Percentiles rank a stretch among this genome's conserved stretches.
These are phyloP conservation scores for Suillus brevipes DNA, from an alignment of 768 basidiomycete species.

Conservation along the genomic window DNA sequence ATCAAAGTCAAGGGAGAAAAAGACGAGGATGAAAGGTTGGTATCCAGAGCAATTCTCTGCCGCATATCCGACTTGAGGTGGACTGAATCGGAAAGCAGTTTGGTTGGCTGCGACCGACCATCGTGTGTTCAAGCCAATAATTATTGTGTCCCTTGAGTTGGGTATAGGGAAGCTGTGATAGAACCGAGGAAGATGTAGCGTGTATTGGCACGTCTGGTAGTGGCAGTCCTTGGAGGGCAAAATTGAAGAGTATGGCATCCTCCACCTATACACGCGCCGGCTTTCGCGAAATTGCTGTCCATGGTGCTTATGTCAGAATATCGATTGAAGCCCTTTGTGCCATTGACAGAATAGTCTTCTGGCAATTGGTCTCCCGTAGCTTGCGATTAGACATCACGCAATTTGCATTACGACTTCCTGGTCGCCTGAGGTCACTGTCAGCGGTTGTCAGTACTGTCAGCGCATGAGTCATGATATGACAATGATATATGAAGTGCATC, in stretches of 20 bases:
- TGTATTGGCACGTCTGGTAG: not conserved
- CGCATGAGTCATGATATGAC: too few species aligned
- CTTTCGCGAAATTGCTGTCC: not conserved
- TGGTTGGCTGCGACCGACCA: not conserved
- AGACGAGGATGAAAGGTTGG: not conserved
- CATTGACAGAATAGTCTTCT: not conserved
- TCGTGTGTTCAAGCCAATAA: not conserved
- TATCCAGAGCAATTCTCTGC: too few species aligned
- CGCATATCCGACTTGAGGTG: not conserved
- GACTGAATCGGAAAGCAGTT: not conserved
- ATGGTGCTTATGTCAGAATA: not conserved
- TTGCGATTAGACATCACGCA: not conserved
- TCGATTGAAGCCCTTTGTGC: not conserved
- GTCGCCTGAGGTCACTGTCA: not conserved
- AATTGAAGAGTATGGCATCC: not conserved
- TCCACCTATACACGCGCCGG: not conserved
- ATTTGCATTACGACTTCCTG: not conserved
- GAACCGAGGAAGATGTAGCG: not conserved
- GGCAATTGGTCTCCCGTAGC: not conserved
- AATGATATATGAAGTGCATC: too few species aligned
- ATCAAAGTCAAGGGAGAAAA: not conserved
- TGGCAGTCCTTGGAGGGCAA: not conserved
- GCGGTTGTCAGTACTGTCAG: not conserved
- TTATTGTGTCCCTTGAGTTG: not conserved
- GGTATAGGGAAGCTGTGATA: not conserved